These are phyloP conservation scores for Talaromyces sp. DNA, from an alignment of 2,329 filamentous ascomycete genomes.

Conservation along the genomic window DNA sequence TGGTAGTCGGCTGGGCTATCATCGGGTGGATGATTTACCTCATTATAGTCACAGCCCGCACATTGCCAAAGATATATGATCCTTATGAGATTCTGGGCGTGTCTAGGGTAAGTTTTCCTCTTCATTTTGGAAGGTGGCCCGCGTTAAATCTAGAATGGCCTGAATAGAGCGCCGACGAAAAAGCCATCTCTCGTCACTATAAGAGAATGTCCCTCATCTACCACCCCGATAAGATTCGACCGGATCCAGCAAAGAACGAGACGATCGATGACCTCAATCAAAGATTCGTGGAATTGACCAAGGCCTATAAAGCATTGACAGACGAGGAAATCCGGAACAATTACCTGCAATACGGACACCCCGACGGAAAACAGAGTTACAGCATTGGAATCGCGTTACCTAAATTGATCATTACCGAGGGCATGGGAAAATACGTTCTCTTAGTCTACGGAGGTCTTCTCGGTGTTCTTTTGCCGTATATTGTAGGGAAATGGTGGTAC, in stretches of 20 bases:
- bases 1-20: slow-evolving; percentile 72
- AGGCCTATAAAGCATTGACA: slow-evolving; percentile 96
- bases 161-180: slow-evolving; percentile 75
- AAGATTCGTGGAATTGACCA: slow-evolving; percentile 89
- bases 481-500: slow-evolving; percentile 98
- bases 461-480: slow-evolving; percentile 84
- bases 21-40: slow-evolving; percentile 93
- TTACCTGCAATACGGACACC: slow-evolving; percentile 92
- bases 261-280: slow-evolving; percentile 81
- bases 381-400: slow-evolving; percentile 97
- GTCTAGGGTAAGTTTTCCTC: slow-evolving; percentile 61
- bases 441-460: slow-evolving; percentile 84
- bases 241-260: slow-evolving; percentile 82
- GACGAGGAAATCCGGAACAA: slow-evolving; percentile 98
- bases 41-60: slow-evolving; percentile 73
- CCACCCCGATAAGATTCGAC: slow-evolving; percentile 89
- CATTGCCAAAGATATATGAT: slow-evolving; percentile 81
- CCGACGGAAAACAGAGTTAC: slow-evolving; percentile 96
- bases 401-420: slow-evolving; percentile 86
- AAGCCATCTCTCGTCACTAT: slow-evolving; percentile 89
- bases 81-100: slow-evolving; percentile 93
- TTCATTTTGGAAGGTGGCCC: background rate
- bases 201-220: slow-evolving; percentile 79
- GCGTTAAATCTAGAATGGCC: slow-evolving; percentile 17
- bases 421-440: slow-evolving; percentile 92